Base-by-base conservation (phyloP, 2,329 filamentous ascomycete species). In the Fusarium illudens region DNA sequence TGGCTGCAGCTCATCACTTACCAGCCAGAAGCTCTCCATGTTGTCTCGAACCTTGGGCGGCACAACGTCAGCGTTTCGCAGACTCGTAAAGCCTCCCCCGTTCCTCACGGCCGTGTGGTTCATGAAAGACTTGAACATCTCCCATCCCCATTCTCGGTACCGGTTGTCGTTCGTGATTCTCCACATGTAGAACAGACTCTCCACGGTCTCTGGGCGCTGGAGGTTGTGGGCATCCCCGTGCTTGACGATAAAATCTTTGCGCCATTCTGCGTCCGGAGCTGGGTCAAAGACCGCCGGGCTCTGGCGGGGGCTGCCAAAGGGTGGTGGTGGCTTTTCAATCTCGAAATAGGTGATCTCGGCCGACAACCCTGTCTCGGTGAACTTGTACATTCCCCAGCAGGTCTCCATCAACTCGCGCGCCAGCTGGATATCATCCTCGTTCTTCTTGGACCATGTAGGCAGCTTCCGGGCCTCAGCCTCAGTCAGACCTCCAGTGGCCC, bases 21-120 rank as follows among this genome's bases (percentile, higher is more conserved):
- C 91, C 84, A 99, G 87, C 96, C 96, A 99, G 81, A 98, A 98
- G 77, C 93, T 96, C 82, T 99, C 96, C 95, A 99, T 97, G 73
- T 98, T 98, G 79, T 99, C 95, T 63, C 89, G 85, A 46, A 84
- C 82, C 13, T 83, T 78, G 0, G 93, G 89, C 19, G 94, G 94
- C 10, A 96, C 80, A 6, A 80, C 79, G 69, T 90, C 89, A 25
- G 94, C 94, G 75, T 96, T 88, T 17, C 85, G 85, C 64, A 98
- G 83, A 69, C 91, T 94, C 1, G 92, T 93, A 76, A 96, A 98
- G 0, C 94, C 94, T 36, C 89, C 89, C 34, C 89, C 89, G 36
- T 94, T 90, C 42, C 88, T 84, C 3, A 97, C 91, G 7, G 91
- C 88, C 1, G 93, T 97, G 79, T 97, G 87, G 74, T 93, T 90